Evolutionary conservation across 2,329 filamentous ascomycete species (phyloP).

Genomic region (Microdochium bolleyi): DNA sequence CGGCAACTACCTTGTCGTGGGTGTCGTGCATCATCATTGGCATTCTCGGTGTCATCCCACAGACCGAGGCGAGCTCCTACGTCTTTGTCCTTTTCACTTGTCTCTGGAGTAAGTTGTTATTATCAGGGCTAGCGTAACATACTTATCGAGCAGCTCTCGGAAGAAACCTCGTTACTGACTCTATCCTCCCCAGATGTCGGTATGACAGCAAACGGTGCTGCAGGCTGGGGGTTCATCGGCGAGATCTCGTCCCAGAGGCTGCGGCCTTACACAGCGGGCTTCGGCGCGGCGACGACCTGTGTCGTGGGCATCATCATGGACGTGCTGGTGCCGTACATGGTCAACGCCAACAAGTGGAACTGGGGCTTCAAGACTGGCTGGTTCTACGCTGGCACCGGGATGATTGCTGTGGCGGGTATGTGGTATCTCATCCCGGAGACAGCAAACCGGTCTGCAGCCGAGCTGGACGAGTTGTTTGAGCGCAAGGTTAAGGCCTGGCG

Average conservation of each 20-base stretch:
- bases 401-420: constrained; percentile 1
- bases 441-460: constrained; percentile 10
- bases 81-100: background rate
- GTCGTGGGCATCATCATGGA: constrained; percentile 18
- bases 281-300: constrained; percentile 3
- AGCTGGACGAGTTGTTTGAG: constrained; percentile 19
- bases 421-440: constrained; percentile 5
- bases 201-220: constrained; percentile 10
- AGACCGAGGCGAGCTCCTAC: background rate
- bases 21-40: constrained; percentile 8
- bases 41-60: constrained; percentile 8
- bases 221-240: constrained; percentile 17
- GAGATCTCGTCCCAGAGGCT: constrained; percentile 27
- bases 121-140: too few species aligned
- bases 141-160: too few species aligned
- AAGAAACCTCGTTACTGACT: too few species aligned
- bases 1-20: constrained; percentile 6
- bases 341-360: constrained; percentile 12
- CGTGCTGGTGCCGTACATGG: constrained; percentile 21
- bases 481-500: constrained; percentile 8
- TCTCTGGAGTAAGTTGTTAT: too few species aligned
- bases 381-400: constrained; percentile 14
- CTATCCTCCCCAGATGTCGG: too few species aligned
- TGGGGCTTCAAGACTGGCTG: constrained; percentile 18
- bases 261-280: constrained; percentile 15